Conservation (phyloP, 2,329 filamentous ascomycete genomes). For the Didymella keratinophila region DNA sequence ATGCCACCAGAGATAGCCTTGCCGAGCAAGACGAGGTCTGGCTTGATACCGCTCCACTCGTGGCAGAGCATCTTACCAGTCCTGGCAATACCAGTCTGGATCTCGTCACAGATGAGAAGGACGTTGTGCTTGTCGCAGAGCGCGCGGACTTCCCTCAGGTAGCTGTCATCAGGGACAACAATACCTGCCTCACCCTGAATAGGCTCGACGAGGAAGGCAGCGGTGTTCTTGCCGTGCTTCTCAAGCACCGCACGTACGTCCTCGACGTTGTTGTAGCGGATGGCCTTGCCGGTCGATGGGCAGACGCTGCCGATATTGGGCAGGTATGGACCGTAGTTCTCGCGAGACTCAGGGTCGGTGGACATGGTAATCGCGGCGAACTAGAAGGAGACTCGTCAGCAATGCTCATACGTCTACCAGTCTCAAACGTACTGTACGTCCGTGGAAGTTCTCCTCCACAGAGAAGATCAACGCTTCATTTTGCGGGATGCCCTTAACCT, state of each 20-base stretch:
- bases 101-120: constrained; percentile 96
- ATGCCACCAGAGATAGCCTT: constrained; percentile 98
- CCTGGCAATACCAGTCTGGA: constrained; percentile 95
- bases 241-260: constrained; percentile 83
- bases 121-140: constrained; percentile 97
- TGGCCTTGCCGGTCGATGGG: constrained; percentile 77
- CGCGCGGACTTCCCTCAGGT: constrained; percentile 78
- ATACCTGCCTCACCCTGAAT: constrained; percentile 98
- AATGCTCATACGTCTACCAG: neutral
- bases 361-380: constrained; percentile 97
- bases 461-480: constrained; percentile 85
- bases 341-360: constrained; percentile 91
- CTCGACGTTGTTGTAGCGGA: constrained; percentile 84
- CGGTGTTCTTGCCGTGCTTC: constrained; percentile 81
- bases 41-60: constrained; percentile 94
- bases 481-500: constrained; percentile 87
- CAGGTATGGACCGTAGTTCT: constrained; percentile 96
- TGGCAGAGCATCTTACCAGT: constrained; percentile 94
- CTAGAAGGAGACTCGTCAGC: constrained; percentile 54
- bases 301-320: constrained; percentile 82
- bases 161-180: constrained; percentile 89
- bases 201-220: constrained; percentile 93
- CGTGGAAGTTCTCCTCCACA: constrained; percentile 93
- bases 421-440: constrained; percentile 75
- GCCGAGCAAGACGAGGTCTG: constrained; percentile 91